Evolutionary conservation across 139 green algal species (phyloP).

Genomic region (Auxenochlorella pyrenoidosa): DNA sequence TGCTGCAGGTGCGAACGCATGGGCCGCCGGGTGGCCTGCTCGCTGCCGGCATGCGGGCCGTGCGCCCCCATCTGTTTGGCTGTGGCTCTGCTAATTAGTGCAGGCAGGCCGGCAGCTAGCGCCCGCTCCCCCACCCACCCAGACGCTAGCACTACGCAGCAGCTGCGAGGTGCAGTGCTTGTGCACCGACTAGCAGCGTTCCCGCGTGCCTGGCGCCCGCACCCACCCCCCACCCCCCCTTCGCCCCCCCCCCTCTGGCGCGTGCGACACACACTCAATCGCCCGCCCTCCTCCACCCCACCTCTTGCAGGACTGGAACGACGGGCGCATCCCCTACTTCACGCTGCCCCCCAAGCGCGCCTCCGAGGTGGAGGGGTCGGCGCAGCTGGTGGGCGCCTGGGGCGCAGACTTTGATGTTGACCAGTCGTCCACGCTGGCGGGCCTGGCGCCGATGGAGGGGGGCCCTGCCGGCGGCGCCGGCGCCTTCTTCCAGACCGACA

Average conservation of each 20-base stretch:
- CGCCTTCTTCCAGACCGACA: slow-evolving; percentile 69
- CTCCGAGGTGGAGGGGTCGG: slow-evolving; percentile 59
- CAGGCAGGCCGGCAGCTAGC: too few species aligned
- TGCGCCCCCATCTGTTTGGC: neutral
- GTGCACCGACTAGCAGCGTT: too few species aligned
- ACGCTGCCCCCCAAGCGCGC: slow-evolving; percentile 76
- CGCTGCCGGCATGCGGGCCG: neutral
- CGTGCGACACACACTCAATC: too few species aligned
- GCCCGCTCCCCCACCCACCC: too few species aligned
- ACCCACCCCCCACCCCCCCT: neutral
- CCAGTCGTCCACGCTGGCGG: slow-evolving; percentile 72
- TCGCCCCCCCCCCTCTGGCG: too few species aligned
- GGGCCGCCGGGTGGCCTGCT: neutral
- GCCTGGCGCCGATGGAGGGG: slow-evolving; percentile 65
- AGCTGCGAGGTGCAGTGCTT: too few species aligned
- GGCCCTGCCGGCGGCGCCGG: neutral
- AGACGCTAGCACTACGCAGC: too few species aligned
- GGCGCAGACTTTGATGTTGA: slow-evolving; percentile 79
- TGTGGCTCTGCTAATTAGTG: too few species aligned
- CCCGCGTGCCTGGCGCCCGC: too few species aligned
- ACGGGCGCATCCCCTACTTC: slow-evolving; percentile 92
- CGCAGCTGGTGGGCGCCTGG: slow-evolving; percentile 77
- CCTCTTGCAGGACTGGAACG: slow-evolving; percentile 89
- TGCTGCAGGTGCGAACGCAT: slow-evolving; percentile 78
- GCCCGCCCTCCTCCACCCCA: neutral